Evolutionary conservation across 2,329 filamentous ascomycete genomes (phyloP), one percentile per base, ranked within the genome.

Genomic region (Coniosporium tulheliwenetii): DNA sequence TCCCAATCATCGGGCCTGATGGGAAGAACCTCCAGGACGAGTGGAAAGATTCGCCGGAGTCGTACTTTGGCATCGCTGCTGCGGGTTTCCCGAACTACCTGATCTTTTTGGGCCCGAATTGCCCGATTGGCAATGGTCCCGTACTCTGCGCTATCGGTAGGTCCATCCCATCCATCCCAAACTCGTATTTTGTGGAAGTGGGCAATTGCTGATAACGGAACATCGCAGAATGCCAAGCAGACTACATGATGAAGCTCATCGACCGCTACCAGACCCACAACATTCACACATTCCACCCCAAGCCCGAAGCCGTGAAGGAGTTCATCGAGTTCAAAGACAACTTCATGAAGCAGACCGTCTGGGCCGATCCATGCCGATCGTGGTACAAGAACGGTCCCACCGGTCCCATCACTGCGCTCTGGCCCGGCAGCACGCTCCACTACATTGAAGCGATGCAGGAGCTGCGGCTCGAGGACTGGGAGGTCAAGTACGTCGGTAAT

Each of bases 171-270:
- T 29, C 29, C 12, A 5, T 37, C 34, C n/a, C n/a, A n/a, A n/a
- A n/a, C n/a, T n/a, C n/a, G n/a, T 37, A 12, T 19, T 16, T 12
- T 10, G 12, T 39, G 19, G 3, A 19, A 10, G 32, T 19, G 16
- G 2, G 13, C 8, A 13, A n/a, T 8, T n/a, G 12, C 30, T 33
- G 34, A 13, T 39, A 10, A 41, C 39, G n/a, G 29, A 16, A 31
- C 15, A 10, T 30, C 26, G 16, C 38, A 45, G 55, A 71, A 46
- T 57, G 59, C 39, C 60, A 69, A 43, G 64, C 63, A 3, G 67
- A 72, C 46, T 71, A 69, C 54, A 63, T 70, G 45, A 60, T 64
- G 46, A 64, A 67, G 45, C 50, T 70, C 33, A 62, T 73, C 43
- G 63, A 70, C 52, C 63, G 66, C 33, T 66, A 62, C 47, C 63